Percentiles rank a stretch among this genome's conserved stretches.
phyloP scores from a whole-genome alignment of 768 basidiomycete genomes.

The Kwoniella sp. region DNA sequence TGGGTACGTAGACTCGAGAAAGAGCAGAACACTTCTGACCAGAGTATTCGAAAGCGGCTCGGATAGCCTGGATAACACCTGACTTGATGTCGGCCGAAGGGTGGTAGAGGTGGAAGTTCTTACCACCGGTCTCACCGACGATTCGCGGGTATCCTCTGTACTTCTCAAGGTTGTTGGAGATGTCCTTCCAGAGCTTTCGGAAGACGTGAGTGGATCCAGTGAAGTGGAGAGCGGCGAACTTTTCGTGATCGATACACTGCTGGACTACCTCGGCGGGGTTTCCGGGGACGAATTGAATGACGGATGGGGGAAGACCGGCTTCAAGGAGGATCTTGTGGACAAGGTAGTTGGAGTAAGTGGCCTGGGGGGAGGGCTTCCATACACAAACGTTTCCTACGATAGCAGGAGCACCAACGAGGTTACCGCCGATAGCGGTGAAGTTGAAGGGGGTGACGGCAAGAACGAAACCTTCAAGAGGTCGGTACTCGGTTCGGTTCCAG shows the following conservation, averaged over 20 bases:
- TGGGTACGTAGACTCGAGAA: conserved; percentile 86
- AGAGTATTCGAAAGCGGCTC: conserved; percentile 94
- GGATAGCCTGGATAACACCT: conserved; percentile 83
- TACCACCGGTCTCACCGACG: conserved; percentile 92
- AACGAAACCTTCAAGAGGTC: conserved; percentile 97
- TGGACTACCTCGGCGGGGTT: conserved; percentile 80
- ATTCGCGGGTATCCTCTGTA: conserved; percentile 91
- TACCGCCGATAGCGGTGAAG: conserved; percentile 91
- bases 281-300: conserved; percentile 93
- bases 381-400: conserved; percentile 91
- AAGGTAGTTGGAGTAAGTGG: conserved; percentile 93
- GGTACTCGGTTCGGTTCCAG: conserved; percentile 98
- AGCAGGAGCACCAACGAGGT: conserved; percentile 79
- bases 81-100: conserved; percentile 80
- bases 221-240: conserved; percentile 90
- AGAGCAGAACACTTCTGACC: conserved; percentile 98
- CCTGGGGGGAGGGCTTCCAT: conserved; percentile 97
- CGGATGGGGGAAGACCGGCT: conserved; percentile 89
- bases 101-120: conserved; percentile 97
- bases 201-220: conserved; percentile 95
- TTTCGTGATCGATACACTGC: conserved; percentile 74
- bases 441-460: conserved; percentile 98
- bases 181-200: conserved; percentile 95
- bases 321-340: conserved; percentile 87
- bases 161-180: conserved; percentile 79